Evolutionary conservation across 2,329 filamentous ascomycete genomes (phyloP).

Genomic region (Colletotrichum ledebouriae): DNA sequence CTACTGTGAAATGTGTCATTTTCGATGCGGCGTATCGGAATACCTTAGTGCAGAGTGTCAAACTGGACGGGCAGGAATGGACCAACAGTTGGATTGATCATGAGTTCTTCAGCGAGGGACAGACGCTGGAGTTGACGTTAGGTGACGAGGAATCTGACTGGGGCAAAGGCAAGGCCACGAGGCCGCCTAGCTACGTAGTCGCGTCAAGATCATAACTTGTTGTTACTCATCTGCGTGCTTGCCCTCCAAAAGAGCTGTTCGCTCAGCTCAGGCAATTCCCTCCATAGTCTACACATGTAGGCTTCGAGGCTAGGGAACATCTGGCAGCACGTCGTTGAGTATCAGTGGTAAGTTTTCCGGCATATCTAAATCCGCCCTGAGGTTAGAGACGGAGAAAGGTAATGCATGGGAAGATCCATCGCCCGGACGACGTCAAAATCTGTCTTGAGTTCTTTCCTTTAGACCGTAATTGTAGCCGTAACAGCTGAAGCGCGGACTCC

Average conservation of each 20-base stretch:
- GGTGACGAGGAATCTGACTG: constrained; percentile 65
- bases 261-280: no score
- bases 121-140: constrained; percentile 67
- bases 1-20: constrained; percentile 67
- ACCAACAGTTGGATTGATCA: constrained; percentile 72
- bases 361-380: no score
- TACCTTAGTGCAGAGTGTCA: constrained; percentile 71
- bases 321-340: no score
- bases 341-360: no score
- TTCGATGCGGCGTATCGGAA: constrained; percentile 68
- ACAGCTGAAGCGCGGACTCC: constrained; percentile 20
- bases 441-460: constrained; percentile 1
- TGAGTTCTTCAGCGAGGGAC: constrained; percentile 70
- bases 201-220: constrained; percentile 17
- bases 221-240: neutral
- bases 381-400: neutral
- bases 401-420: neutral
- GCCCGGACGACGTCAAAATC: neutral
- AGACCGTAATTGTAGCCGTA: constrained; percentile 17
- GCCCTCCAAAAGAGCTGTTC: no score
- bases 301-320: no score
- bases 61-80: constrained; percentile 66
- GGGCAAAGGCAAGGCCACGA: constrained; percentile 63
- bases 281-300: no score
- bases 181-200: constrained; percentile 61